These are phyloP conservation scores for Lagenidium giganteum DNA, from an alignment of 352 stramenopile species.

Conservation along the genomic window DNA sequence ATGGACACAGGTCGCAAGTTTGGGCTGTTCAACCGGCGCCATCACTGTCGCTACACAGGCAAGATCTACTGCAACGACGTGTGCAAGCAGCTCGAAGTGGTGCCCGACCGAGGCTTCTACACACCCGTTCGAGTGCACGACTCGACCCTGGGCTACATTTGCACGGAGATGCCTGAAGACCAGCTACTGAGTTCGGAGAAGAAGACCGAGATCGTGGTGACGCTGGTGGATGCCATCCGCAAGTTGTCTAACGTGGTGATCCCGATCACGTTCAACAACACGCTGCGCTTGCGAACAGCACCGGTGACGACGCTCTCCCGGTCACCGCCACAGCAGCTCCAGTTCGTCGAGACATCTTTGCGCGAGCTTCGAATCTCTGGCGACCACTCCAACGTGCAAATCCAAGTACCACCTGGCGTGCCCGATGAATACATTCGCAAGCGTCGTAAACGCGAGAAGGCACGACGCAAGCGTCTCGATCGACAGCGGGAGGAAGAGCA, in stretches of 20 bases:
- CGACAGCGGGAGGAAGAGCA: slow-evolving; percentile 70
- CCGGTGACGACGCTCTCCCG: slow-evolving; percentile 38
- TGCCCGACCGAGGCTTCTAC: slow-evolving; percentile 80
- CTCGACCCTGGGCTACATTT: slow-evolving; percentile 74
- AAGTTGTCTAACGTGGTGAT: slow-evolving; percentile 41
- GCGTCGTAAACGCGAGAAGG: slow-evolving; percentile 79
- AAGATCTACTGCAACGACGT: slow-evolving; percentile 86
- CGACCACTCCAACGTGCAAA: slow-evolving; percentile 33
- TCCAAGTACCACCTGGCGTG: slow-evolving; percentile 60
- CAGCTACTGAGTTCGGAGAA: slow-evolving; percentile 78
- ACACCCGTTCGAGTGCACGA: slow-evolving; percentile 75
- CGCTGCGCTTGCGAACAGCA: slow-evolving; percentile 47
- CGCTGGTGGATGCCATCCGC: slow-evolving; percentile 76
- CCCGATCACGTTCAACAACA: slow-evolving; percentile 68
- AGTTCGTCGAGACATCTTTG: slow-evolving; percentile 43
- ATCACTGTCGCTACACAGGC: slow-evolving; percentile 84
- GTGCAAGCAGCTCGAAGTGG: slow-evolving; percentile 70
- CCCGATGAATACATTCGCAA: slow-evolving; percentile 85
- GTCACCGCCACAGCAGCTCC: slow-evolving; percentile 56
- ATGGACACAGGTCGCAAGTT: slow-evolving; percentile 87
- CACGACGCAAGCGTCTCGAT: slow-evolving; percentile 67
- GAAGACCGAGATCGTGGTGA: slow-evolving; percentile 84
- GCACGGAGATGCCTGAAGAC: slow-evolving; percentile 78
- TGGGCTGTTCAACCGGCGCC: slow-evolving; percentile 79
- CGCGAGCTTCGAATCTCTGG: slow-evolving; percentile 32